Evolutionary conservation across 371 early-diverging fungal genomes (phyloP).

Genomic region (Zychaea mexicana): DNA sequence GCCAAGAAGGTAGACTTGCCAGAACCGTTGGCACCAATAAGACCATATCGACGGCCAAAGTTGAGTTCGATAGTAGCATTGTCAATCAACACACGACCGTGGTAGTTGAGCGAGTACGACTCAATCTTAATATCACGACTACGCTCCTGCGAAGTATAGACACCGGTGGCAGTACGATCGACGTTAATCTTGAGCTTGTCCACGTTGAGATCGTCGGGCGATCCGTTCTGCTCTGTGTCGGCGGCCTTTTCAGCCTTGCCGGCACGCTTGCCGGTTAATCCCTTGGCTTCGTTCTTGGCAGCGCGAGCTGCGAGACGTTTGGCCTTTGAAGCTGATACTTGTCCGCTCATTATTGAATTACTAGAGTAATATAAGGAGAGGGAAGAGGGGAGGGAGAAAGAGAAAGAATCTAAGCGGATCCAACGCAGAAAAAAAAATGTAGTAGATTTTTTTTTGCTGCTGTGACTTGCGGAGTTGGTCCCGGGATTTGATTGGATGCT

Average conservation of each 20-base stretch:
- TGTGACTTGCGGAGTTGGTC: neutral
- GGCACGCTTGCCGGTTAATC: slow-evolving; percentile 22
- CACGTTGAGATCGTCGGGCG: slow-evolving; percentile 28
- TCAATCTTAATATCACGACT: slow-evolving; percentile 97
- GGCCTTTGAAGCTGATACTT: slow-evolving; percentile 76
- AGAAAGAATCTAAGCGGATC: neutral
- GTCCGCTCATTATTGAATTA: slow-evolving; percentile 20
- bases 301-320: slow-evolving; percentile 84
- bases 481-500: neutral
- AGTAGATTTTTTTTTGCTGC: neutral
- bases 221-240: slow-evolving; percentile 33
- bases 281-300: slow-evolving; percentile 52
- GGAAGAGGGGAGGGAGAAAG: slow-evolving; percentile 4
- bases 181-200: slow-evolving; percentile 44
- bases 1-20: slow-evolving; percentile 98
- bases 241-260: slow-evolving; percentile 34
- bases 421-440: neutral
- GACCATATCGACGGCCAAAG: slow-evolving; percentile 97
- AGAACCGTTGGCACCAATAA: slow-evolving; percentile 97
- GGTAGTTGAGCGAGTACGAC: slow-evolving; percentile 91
- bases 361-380: slow-evolving; percentile 4
- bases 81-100: slow-evolving; percentile 89
- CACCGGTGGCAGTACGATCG: slow-evolving; percentile 90
- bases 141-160: slow-evolving; percentile 89
- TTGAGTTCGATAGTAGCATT: slow-evolving; percentile 97